Conservation (phyloP, 306 rosid genomes). For the Quercus bicolor region DNA sequence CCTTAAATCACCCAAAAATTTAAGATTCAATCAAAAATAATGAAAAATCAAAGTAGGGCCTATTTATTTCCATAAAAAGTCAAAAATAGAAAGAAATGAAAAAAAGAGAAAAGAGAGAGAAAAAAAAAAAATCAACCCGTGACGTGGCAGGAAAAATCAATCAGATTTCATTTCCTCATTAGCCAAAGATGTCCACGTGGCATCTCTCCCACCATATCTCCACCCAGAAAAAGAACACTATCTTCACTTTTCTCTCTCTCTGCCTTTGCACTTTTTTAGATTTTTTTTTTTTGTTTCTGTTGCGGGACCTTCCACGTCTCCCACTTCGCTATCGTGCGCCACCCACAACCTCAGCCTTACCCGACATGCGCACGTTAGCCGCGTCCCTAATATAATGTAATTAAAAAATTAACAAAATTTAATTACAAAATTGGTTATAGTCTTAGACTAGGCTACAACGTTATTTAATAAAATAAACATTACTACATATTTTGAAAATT, state of each 20-base stretch:
- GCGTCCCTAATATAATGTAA: not conserved
- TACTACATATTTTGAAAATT: no score
- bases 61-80: no score
- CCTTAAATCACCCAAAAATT: no score
- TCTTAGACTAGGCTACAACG: no score
- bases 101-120: no score
- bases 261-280: no score
- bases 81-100: no score
- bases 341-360: not conserved
- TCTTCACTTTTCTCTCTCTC: not conserved
- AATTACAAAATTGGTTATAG: fast-evolving
- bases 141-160: not conserved
- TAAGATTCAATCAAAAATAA: no score
- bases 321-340: slow-evolving; percentile 14
- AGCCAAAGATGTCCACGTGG: not conserved
- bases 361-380: slow-evolving; percentile 30
- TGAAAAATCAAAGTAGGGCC: no score
- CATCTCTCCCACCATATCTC: not conserved
- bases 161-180: not conserved
- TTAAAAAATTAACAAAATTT: not conserved
- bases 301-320: not conserved
- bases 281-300: not conserved
- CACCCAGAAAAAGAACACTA: not conserved
- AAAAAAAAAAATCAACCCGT: not conserved
- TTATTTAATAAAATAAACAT: not conserved